Percentiles rank a stretch among this genome's conserved stretches.
Evolutionary conservation across 1,139 yeast genomes (phyloP).

Genomic region (Kodamaea plutei): DNA sequence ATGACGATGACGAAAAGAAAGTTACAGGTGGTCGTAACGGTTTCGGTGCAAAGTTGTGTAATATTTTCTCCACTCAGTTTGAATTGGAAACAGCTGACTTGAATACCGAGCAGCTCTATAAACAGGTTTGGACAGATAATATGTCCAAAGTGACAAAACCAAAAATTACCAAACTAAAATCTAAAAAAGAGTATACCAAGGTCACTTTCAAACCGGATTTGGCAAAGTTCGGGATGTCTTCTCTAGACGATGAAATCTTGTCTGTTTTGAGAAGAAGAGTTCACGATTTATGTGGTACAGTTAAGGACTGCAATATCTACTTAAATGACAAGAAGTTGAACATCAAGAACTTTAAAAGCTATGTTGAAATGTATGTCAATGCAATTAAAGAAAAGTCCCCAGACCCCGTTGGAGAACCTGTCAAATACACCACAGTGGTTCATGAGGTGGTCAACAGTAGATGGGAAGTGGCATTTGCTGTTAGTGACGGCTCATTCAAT

Average conservation of each 20-base stretch:
- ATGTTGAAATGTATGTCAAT: conserved; percentile 85
- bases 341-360: conserved; percentile 73
- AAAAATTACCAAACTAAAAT: conserved; percentile 56
- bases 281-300: conserved; percentile 93
- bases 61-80: conserved; percentile 88
- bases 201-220: conserved; percentile 89
- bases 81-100: conserved; percentile 87
- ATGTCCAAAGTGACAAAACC: conserved; percentile 82
- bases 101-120: conserved; percentile 55
- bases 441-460: conserved; percentile 69
- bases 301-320: conserved; percentile 75
- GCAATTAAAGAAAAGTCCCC: conserved; percentile 47
- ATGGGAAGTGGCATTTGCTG: conserved; percentile 96
- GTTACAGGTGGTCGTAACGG: conserved; percentile 99
- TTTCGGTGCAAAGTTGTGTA: conserved; percentile 91
- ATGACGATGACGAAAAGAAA: conserved; percentile 91
- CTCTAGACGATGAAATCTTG: conserved; percentile 74
- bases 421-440: conserved; percentile 54
- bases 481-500: conserved; percentile 84
- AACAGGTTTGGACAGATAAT: conserved; percentile 82
- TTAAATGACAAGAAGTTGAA: conserved; percentile 72
- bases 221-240: conserved; percentile 75
- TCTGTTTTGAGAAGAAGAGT: conserved; percentile 91
- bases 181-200: conserved; percentile 75
- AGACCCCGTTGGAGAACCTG: conserved; percentile 22